Evolutionary conservation across 108 stramenopile species (phyloP).

Genomic region (Fragilaria radians): DNA sequence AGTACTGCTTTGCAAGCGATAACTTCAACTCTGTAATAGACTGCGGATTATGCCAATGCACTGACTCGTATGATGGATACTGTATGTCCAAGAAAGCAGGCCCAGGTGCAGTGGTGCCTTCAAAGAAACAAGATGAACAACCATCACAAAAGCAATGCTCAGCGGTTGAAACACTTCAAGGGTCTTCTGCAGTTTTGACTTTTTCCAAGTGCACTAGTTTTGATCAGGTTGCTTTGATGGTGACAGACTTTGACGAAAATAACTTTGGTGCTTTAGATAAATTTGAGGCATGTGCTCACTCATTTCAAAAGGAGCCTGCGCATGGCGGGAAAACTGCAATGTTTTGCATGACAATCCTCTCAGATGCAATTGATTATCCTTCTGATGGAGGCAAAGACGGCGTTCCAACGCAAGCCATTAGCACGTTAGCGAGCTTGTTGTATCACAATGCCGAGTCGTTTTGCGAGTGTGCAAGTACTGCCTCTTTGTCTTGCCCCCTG

Average conservation of each 20-base stretch:
- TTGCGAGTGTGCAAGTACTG: conserved; percentile 66
- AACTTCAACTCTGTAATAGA: conserved; percentile 58
- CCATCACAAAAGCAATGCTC: not conserved
- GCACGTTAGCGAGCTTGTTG: conserved; percentile 51
- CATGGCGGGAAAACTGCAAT: conserved; percentile 72
- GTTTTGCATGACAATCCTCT: conserved; percentile 79
- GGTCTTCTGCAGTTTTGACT: conserved; percentile 28
- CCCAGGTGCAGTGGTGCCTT: not conserved
- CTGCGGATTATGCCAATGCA: conserved; percentile 77
- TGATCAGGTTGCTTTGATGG: conserved; percentile 52
- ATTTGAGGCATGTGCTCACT: conserved; percentile 84
- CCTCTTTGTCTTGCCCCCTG: conserved; percentile 53
- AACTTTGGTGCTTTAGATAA: conserved; percentile 82
- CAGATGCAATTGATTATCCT: conserved; percentile 52
- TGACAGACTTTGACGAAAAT: conserved; percentile 79
- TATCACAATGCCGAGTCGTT: conserved; percentile 66
- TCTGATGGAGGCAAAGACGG: conserved; percentile 29
- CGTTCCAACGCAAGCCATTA: conserved; percentile 48
- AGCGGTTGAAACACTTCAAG: conserved; percentile 6
- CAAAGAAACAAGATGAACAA: not conserved
- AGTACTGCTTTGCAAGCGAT: conserved; percentile 37
- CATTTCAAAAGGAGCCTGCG: conserved; percentile 35
- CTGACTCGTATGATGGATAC: conserved; percentile 24
- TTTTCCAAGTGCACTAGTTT: conserved; percentile 65
- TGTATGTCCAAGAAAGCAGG: not conserved